Percentiles rank a stretch among this genome's conserved stretches.
phyloP scores from a whole-genome alignment of 805 yeast species.

The Martiniozyma abietophila region DNA sequence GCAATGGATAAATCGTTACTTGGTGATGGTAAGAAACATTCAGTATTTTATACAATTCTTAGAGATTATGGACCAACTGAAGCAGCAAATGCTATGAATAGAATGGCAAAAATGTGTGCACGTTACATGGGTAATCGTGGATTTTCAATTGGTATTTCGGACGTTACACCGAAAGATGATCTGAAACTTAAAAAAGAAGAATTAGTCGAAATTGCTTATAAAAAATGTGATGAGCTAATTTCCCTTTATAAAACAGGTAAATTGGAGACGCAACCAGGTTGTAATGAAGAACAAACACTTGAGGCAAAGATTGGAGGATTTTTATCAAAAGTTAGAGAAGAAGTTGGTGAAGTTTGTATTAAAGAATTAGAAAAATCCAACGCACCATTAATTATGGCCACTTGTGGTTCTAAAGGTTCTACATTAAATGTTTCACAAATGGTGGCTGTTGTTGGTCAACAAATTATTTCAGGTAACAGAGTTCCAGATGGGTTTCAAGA shows the following conservation, averaged over 20 bases:
- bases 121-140: conserved; percentile 92
- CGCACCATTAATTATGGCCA: conserved; percentile 98
- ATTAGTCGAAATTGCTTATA: conserved; percentile 85
- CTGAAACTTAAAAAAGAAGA: conserved; percentile 71
- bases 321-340: conserved; percentile 94
- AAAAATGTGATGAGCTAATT: conserved; percentile 86
- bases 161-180: conserved; percentile 86
- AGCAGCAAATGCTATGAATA: conserved; percentile 93
- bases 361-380: conserved; percentile 80
- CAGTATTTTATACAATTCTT: conserved; percentile 88
- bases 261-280: conserved; percentile 97
- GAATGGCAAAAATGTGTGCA: conserved; percentile 99
- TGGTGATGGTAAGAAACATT: conserved; percentile 97
- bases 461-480: conserved; percentile 96
- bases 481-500: conserved; percentile 99
- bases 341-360: conserved; percentile 97
- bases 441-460: conserved; percentile 99
- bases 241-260: conserved; percentile 70
- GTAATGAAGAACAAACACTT: conserved; percentile 95
- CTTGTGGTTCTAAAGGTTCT: conserved; percentile 98
- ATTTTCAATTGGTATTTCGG: conserved; percentile 93
- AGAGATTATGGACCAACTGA: conserved; percentile 96
- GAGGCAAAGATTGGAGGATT: conserved; percentile 97
- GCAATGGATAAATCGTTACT: conserved; percentile 93
- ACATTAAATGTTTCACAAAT: conserved; percentile 96